Percentiles rank a stretch among this genome's conserved stretches.
These are phyloP conservation scores for Acanthamoeba royreba DNA, from an alignment of 208 protist genomes.

Conservation along the genomic window DNA sequence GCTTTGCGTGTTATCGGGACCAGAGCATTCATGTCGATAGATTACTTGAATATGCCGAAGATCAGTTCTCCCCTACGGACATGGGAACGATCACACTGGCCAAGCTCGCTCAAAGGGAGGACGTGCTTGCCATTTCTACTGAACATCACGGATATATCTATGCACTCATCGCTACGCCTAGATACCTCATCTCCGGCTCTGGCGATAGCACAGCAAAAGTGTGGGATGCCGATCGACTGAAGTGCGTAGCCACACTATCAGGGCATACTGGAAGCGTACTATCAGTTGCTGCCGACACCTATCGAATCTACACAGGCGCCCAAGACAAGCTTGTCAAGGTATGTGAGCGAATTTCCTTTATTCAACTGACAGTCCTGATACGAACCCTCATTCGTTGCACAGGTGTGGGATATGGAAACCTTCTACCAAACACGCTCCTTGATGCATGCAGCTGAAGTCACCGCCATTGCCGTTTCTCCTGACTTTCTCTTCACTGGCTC, in stretches of 20 bases:
- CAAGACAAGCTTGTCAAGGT: constrained; percentile 26
- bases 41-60: not conserved
- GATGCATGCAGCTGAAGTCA: not conserved
- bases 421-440: constrained; percentile 34
- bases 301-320: not conserved
- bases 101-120: not conserved
- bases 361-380: no score
- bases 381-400: not conserved
- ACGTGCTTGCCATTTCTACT: not conserved
- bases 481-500: not conserved
- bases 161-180: not conserved
- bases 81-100: not conserved
- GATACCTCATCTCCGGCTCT: not conserved
- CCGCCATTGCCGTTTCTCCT: not conserved
- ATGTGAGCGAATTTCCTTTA: no score
- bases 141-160: constrained; percentile 15
- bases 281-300: not conserved
- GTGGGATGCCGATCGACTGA: not conserved
- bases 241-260: not conserved
- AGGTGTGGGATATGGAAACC: constrained; percentile 45
- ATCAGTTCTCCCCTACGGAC: not conserved
- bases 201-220: not conserved
- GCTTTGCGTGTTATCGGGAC: not conserved
- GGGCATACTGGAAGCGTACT: constrained; percentile 2
- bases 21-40: not conserved